These are phyloP conservation scores for Cryptococcus sp. DNA, from an alignment of 1,284 basidiomycete species.

Conservation along the genomic window DNA sequence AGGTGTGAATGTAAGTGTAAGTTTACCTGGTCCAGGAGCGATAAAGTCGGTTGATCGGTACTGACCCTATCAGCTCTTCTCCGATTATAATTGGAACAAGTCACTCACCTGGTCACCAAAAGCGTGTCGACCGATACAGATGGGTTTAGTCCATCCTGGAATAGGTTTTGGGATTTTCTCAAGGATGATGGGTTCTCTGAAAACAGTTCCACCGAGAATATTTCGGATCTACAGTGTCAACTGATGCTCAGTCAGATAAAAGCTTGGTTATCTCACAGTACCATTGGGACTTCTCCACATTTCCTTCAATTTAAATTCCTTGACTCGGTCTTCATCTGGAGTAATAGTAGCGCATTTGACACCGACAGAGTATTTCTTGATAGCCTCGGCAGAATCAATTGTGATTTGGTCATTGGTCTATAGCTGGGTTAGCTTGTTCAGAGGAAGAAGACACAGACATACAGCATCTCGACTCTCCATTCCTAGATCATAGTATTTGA, in stretches of 20 bases:
- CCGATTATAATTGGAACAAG: not conserved
- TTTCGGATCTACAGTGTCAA: constrained; percentile 69
- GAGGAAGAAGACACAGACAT: constrained; percentile 25
- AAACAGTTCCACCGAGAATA: constrained; percentile 95
- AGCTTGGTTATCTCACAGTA: constrained; percentile 57
- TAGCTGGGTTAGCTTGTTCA: not conserved
- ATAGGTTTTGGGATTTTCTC: constrained; percentile 85
- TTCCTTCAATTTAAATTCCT: constrained; percentile 92
- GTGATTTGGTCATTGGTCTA: constrained; percentile 94
- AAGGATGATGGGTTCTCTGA: constrained; percentile 96
- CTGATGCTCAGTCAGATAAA: not conserved
- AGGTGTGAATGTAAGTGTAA: constrained; percentile 83
- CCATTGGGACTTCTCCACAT: constrained; percentile 98
- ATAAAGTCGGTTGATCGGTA: constrained; percentile 88
- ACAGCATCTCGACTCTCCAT: constrained; percentile 86
- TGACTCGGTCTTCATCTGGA: constrained; percentile 68
- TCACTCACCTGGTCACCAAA: constrained; percentile 81
- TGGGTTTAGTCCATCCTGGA: constrained; percentile 95
- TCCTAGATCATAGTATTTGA: constrained; percentile 98
- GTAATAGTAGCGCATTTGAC: constrained; percentile 91
- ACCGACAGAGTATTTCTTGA: constrained; percentile 78
- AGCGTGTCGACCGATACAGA: constrained; percentile 93
- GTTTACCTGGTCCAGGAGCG: constrained; percentile 79
- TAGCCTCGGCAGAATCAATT: constrained; percentile 86
- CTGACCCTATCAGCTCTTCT: constrained; percentile 40